Evolutionary conservation across 495 filamentous ascomycete species (phyloP), one percentile per base, ranked within the genome.

Genomic region (Usnea hakonensis): DNA sequence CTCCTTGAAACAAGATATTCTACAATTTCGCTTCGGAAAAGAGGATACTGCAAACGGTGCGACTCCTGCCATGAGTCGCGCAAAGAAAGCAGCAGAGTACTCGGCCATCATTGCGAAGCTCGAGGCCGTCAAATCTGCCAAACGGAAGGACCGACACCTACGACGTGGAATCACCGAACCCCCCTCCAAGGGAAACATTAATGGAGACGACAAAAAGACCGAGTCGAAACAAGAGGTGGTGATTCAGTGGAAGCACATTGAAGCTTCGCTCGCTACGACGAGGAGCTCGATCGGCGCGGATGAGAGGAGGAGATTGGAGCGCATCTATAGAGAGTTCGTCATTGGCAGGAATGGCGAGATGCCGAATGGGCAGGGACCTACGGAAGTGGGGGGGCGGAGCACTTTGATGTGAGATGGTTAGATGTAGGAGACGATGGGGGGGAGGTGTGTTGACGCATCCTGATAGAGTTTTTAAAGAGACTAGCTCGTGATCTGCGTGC

Each of bases 301-400:
- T 33, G 94, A 98, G 76, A 80, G 85, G 67, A 78, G 73, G 67
- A 79, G 93, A 64, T 69, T 98, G 65, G 79, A 81, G 69, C 80
- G 78, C 8, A 96, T 98, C 62, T 98, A 98, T 71, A 78, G 81
- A 8, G 95, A 97, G 78, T 98, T 98, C 77, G 83, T 96, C 6
- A 86, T 87, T 9, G 91, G 90, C 10, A 81, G 94, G 63, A 95
- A 90, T 72, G 94, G 94, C 32, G 94, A 97, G 72, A 90, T 98
- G 90, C 88, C 83, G 44, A 91, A 85, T 73, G 94, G 94, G 13
- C 88, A 98, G 73, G 91, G 88, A 1, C 84, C 84, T 32, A 94
- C 83, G 72, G 94, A 98, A 74, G 83, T 98, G 71, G 94, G 94
- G 5, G 95, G 94, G 26, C 78, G 94, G 70, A 91, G 86, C 62